These are phyloP conservation scores for Chimonanthus salicifolius DNA, from an alignment of 164 flowering plant species.

Conservation along the genomic window DNA sequence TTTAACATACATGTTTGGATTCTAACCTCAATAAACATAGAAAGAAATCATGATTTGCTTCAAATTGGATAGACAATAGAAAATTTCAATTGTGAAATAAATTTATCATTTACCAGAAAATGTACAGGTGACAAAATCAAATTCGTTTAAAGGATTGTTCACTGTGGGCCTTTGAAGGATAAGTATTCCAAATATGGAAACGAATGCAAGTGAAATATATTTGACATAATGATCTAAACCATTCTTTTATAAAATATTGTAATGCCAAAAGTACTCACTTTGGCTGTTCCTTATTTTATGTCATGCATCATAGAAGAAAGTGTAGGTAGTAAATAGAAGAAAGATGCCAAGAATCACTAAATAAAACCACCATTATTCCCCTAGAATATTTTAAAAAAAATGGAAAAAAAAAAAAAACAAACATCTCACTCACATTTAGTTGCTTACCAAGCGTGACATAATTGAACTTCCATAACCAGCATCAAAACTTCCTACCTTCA, in stretches of 20 bases:
- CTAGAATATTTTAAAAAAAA: background rate
- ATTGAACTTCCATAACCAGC: conserved; percentile 97
- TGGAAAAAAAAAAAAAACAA: background rate
- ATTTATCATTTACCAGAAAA: background rate
- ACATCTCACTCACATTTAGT: background rate
- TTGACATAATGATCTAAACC: background rate
- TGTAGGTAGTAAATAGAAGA: background rate
- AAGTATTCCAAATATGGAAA: background rate
- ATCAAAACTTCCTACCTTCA: conserved; percentile 98
- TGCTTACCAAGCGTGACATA: conserved; percentile 90
- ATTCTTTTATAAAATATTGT: background rate
- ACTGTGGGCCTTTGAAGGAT: background rate
- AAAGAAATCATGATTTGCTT: background rate
- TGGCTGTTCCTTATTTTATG: background rate
- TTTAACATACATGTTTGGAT: background rate
- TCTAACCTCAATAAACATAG: background rate
- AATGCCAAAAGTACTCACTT: background rate
- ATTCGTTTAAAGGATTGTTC: too few relatives aligned
- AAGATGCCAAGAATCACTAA: background rate
- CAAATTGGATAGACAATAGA: background rate
- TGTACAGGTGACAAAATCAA: background rate
- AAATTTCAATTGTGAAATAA: background rate
- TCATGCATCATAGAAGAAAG: background rate
- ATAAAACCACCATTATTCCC: background rate
- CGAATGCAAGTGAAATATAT: background rate